Percentiles rank a stretch among this genome's conserved stretches.
Evolutionary conservation across 495 filamentous ascomycete genomes (phyloP).

Genomic region (Neurospora tetrasperma): DNA sequence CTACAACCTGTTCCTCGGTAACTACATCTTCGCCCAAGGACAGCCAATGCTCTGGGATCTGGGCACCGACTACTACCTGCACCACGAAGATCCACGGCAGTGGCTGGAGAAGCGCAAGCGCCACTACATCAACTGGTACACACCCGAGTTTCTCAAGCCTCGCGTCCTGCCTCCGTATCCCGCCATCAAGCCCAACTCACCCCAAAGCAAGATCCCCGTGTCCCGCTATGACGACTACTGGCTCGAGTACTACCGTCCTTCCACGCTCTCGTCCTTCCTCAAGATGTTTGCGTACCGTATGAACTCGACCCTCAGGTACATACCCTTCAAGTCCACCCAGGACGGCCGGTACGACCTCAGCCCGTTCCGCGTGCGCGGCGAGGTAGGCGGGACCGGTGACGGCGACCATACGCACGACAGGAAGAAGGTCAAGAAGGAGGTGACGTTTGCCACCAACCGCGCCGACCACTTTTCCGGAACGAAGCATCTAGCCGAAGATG

Average conservation of each 20-base stretch:
- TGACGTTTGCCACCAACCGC: constrained; percentile 49
- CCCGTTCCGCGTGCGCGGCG: constrained; percentile 67
- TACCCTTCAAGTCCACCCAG: constrained; percentile 61
- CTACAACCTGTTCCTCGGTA: constrained; percentile 94
- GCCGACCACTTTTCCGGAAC: not conserved
- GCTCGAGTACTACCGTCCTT: constrained; percentile 93
- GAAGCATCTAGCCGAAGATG: constrained; percentile 14
- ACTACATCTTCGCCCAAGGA: constrained; percentile 84
- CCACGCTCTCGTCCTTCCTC: constrained; percentile 69
- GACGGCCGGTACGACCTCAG: constrained; percentile 69
- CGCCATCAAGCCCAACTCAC: constrained; percentile 24
- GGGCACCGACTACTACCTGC: constrained; percentile 90
- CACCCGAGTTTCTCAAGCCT: constrained; percentile 58
- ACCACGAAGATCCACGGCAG: constrained; percentile 70
- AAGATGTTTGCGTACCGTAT: constrained; percentile 88
- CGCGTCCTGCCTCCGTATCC: constrained; percentile 42
- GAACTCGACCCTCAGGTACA: constrained; percentile 74
- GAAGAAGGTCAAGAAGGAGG: constrained; percentile 46
- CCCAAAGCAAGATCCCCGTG: constrained; percentile 43
- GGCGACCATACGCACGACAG: constrained; percentile 37
- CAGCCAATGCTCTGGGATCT: constrained; percentile 98
- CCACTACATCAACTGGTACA: constrained; percentile 77
- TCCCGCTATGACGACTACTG: constrained; percentile 86
- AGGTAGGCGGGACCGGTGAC: constrained; percentile 20
- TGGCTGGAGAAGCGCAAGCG: constrained; percentile 57